A percentile compares a stretch with the other conserved stretches of the same genome.
Conservation (phyloP, 2,329 filamentous ascomycete genomes). For the Dendrostoma leiphaemia region DNA sequence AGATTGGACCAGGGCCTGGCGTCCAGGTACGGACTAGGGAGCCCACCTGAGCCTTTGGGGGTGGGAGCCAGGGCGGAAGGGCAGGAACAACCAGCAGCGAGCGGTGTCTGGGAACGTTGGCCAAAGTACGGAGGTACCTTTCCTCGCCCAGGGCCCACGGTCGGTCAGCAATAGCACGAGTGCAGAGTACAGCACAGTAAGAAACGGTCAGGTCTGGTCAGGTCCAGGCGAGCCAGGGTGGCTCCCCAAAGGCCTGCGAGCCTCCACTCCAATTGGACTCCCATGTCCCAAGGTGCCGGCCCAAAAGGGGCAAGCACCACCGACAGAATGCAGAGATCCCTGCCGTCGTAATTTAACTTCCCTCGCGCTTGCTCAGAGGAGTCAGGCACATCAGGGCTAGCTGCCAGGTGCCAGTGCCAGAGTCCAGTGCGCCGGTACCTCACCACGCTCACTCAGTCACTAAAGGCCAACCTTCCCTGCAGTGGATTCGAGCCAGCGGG, state of each 20-base stretch:
- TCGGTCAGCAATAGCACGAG: not conserved
- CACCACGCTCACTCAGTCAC: too few relatives aligned
- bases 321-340: not conserved
- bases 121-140: too few relatives aligned
- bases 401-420: not conserved
- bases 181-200: not conserved
- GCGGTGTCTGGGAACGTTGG: too few relatives aligned
- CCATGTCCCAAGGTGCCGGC: not conserved
- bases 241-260: too few relatives aligned
- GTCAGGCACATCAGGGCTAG: not conserved
- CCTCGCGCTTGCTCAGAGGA: not conserved
- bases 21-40: not conserved
- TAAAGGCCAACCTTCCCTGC: too few relatives aligned
- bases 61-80: not conserved
- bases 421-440: conserved; percentile 1
- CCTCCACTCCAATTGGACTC: too few relatives aligned
- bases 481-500: not conserved
- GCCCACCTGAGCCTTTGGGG: not conserved
- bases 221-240: too few relatives aligned
- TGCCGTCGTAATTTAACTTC: conserved; percentile 7
- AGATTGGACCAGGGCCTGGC: conserved; percentile 2
- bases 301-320: conserved; percentile 8
- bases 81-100: not conserved
- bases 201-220: not conserved
- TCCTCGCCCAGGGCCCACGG: too few relatives aligned